Base-by-base conservation (phyloP, 768 basidiomycete species). In the Phylloporus sp. region DNA sequence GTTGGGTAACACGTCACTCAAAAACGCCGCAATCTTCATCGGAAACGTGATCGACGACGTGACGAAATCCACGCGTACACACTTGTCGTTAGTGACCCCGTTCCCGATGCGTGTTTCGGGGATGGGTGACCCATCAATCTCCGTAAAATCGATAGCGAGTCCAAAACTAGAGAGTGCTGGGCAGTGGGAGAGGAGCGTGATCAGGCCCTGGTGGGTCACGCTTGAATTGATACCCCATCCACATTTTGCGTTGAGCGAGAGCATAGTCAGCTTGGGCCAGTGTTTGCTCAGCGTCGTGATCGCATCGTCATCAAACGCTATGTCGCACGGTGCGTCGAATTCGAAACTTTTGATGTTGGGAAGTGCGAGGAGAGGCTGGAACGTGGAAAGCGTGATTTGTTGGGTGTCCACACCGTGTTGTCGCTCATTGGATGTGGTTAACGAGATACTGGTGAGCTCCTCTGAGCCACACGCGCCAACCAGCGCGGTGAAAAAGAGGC, bases 1-100 rank as follows among this genome's bases (percentile, higher is more conserved):
- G 24, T 52, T 40, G 2, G 65, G 67, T 45, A 56, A 58, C 18
- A 67, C 42, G 6, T 62, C 60, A 18, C 62, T 62, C 50, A 67
- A 35, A 32, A 69, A 69, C 49, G 60, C 60, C 7, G 65, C 62
- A 1, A 69, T 32, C 28, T 52, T 27, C 36, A 49, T 11, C 12
- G 65, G 65, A 39, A 18, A 34, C 18, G 26, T 3, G 49, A 69
- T 65, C 9, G 18, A 6, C 13, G 67, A 67, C 24, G 57, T 57
- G 32, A 59, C 53, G 18, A 65, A 66, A 12, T 61, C 52, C 8
- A 52, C 59, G 3, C 12, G 5, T 1, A 18, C 6, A 15, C 61
- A 64, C 10, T 2, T 20, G 18, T 31, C 18, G 44, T 59, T 57
- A 16, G 34, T 27, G 10, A 50, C 34, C 13, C 62, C 62, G 3